A percentile compares a stretch with the other conserved stretches of the same genome.
Conservation (phyloP, 2,329 filamentous ascomycete species). For the Aspergillus japonicus region DNA sequence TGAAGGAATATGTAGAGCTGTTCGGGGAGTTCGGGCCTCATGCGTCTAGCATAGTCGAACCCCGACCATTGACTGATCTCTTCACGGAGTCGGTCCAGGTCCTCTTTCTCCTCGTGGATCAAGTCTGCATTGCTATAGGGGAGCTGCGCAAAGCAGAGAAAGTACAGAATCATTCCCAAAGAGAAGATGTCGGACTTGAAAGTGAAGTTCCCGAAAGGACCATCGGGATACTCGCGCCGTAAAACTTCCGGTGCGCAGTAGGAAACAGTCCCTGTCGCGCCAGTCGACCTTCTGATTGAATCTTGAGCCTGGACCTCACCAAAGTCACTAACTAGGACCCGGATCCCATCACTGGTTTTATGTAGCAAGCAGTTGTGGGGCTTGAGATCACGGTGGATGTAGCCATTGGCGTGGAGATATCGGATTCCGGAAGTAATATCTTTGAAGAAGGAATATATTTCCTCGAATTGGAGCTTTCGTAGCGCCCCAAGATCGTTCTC, state of each 20-base stretch:
- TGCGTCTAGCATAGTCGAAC: slow-evolving; percentile 72
- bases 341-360: slow-evolving; percentile 66
- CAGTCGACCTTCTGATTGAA: slow-evolving; percentile 78
- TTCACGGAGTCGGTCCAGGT: slow-evolving; percentile 76
- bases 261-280: slow-evolving; percentile 92
- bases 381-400: slow-evolving; percentile 94
- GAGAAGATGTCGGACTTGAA: slow-evolving; percentile 99
- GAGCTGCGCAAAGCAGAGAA: slow-evolving; percentile 89
- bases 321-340: slow-evolving; percentile 93
- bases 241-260: slow-evolving; percentile 97
- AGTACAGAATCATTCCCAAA: slow-evolving; percentile 96
- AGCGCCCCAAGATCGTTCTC: slow-evolving; percentile 53
- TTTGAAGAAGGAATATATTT: slow-evolving; percentile 95
- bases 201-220: slow-evolving; percentile 86
- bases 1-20: slow-evolving; percentile 84
- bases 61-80: slow-evolving; percentile 88
- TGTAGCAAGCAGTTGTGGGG: slow-evolving; percentile 94
- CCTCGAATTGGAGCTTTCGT: slow-evolving; percentile 70
- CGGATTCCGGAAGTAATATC: slow-evolving; percentile 91
- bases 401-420: slow-evolving; percentile 85
- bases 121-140: slow-evolving; percentile 83
- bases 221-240: slow-evolving; percentile 59
- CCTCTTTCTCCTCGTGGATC: slow-evolving; percentile 86
- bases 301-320: slow-evolving; percentile 91
- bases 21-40: slow-evolving; percentile 78